Conservation (phyloP, 495 filamentous ascomycete genomes). For the Clavariopsis aquatica region DNA sequence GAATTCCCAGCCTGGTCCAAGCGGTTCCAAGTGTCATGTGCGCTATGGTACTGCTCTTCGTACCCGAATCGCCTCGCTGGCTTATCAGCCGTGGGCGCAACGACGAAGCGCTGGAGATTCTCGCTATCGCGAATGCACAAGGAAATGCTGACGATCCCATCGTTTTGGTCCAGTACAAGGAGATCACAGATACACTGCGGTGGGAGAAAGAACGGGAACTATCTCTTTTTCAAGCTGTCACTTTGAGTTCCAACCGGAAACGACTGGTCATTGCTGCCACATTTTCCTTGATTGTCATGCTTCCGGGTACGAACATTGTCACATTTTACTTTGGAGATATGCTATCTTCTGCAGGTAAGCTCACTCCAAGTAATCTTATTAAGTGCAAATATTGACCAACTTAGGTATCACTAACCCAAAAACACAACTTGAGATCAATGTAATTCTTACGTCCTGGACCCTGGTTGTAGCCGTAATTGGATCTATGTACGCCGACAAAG, state of each 20-base stretch:
- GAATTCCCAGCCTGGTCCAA: constrained; percentile 15
- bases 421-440: constrained; percentile 25
- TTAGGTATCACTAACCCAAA: constrained; percentile 14
- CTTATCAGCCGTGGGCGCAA: constrained; percentile 52
- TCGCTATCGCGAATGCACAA: constrained; percentile 54
- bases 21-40: constrained; percentile 9
- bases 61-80: constrained; percentile 63
- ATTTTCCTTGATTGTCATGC: constrained; percentile 17
- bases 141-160: constrained; percentile 43
- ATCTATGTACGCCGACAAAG: constrained; percentile 10
- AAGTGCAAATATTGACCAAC: neutral
- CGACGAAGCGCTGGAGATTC: constrained; percentile 54
- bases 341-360: constrained; percentile 5
- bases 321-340: constrained; percentile 30
- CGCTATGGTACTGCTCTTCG: constrained; percentile 41
- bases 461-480: constrained; percentile 10
- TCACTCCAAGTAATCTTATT: neutral
- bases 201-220: constrained; percentile 17
- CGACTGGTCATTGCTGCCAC: constrained; percentile 7
- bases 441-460: constrained; percentile 16
- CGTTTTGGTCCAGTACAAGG: constrained; percentile 30
- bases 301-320: constrained; percentile 20
- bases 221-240: neutral
- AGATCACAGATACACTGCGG: constrained; percentile 12
- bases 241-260: neutral